phyloP scores from a whole-genome alignment of 192 early-diverging fungal species.

The Haplosporangium gracile region DNA sequence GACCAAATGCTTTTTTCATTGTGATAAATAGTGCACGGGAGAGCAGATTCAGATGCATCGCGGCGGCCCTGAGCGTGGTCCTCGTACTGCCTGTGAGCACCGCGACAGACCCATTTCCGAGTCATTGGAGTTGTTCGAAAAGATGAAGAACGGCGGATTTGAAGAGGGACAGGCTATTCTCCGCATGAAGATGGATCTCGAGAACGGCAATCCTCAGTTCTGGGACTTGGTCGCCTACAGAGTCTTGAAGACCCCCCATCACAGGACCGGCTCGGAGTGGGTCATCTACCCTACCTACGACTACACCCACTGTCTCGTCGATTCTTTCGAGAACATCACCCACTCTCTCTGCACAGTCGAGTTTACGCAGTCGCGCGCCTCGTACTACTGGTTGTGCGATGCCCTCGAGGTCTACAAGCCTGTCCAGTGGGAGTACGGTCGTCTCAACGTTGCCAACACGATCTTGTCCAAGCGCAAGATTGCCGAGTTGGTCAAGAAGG shows the following conservation, averaged over 20 bases:
- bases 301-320: conserved; percentile 98
- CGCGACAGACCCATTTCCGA: conserved; percentile 93
- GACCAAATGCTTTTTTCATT: neutral
- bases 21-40: conserved; percentile 86
- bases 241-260: conserved; percentile 91
- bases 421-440: conserved; percentile 99
- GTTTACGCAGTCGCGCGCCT: conserved; percentile 92
- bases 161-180: conserved; percentile 90
- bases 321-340: conserved; percentile 99
- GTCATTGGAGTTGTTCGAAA: conserved; percentile 92
- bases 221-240: conserved; percentile 99
- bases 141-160: conserved; percentile 99
- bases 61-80: conserved; percentile 91
- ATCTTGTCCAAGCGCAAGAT: conserved; percentile 99
- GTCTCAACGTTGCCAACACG: conserved; percentile 93
- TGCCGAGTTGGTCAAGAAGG: conserved; percentile 86
- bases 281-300: conserved; percentile 99
- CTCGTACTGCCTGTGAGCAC: conserved; percentile 90
- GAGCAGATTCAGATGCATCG: conserved; percentile 93
- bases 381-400: conserved; percentile 99
- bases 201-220: conserved; percentile 98
- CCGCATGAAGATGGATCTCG: conserved; percentile 99
- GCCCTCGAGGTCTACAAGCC: conserved; percentile 99
- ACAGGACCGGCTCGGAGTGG: conserved; percentile 94
- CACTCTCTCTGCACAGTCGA: conserved; percentile 99